phyloP scores from a whole-genome alignment of 225 moss, liverwort and hornwort genomes.

The Polytrichum formosum region DNA sequence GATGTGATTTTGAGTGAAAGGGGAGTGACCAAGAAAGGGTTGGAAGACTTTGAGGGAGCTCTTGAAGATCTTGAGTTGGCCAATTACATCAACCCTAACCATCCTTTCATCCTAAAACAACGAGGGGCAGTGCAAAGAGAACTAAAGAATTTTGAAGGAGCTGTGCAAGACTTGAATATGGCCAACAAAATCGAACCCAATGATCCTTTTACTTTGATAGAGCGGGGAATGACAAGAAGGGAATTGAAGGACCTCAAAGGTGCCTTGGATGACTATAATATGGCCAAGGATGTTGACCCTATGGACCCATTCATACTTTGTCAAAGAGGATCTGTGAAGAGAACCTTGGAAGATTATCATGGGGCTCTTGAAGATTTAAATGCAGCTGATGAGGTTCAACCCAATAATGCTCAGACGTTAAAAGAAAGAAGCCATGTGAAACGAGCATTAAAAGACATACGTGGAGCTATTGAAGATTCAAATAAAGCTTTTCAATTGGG shows the following conservation, averaged over 20 bases:
- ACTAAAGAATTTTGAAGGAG: neutral
- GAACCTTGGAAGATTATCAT: neutral
- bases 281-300: neutral
- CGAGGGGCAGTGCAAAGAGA: neutral
- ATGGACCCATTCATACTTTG: neutral
- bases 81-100: neutral
- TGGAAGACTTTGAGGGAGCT: neutral
- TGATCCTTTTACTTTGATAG: neutral
- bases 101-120: neutral
- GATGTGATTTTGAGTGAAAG: neutral
- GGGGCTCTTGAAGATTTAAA: conserved; percentile 1
- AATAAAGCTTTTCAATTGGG: neutral
- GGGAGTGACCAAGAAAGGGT: neutral
- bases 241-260: neutral
- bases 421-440: neutral
- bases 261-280: neutral
- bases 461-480: neutral
- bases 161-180: neutral
- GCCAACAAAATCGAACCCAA: neutral
- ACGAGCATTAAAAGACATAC: neutral
- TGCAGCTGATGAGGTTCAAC: neutral
- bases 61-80: neutral
- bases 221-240: neutral
- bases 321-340: neutral
- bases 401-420: neutral